A percentile compares a stretch with the other conserved stretches of the same genome.
phyloP scores from a whole-genome alignment of 2,329 filamentous ascomycete genomes.

The Botrytis elliptica region DNA sequence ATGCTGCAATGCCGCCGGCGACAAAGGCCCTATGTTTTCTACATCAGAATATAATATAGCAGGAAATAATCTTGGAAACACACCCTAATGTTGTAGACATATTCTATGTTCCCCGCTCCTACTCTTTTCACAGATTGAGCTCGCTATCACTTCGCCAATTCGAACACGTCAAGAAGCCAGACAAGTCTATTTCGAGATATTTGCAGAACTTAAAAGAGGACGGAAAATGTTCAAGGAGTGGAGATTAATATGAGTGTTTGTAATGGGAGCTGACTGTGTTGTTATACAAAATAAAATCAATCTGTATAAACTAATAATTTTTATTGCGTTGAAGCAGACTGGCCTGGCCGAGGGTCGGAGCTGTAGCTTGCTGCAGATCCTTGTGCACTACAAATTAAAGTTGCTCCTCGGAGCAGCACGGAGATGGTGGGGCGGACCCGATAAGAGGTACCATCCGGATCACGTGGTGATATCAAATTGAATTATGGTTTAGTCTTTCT shows the following conservation, averaged over 20 bases:
- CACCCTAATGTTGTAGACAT: constrained; percentile 58
- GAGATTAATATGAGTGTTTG: background rate
- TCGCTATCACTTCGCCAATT: constrained; percentile 27
- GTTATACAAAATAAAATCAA: constrained; percentile 1
- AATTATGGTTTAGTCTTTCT: background rate
- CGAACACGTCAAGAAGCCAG: constrained; percentile 10
- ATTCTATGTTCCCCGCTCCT: constrained; percentile 28
- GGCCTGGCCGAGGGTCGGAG: constrained; percentile 11
- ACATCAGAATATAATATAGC: background rate
- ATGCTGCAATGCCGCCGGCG: constrained; percentile 93
- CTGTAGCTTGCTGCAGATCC: constrained; percentile 8
- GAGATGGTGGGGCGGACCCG: constrained; percentile 17
- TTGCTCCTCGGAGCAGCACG: background rate
- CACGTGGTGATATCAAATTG: constrained; percentile 18
- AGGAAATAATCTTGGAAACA: constrained; percentile 21
- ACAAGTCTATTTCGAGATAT: background rate
- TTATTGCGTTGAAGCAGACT: constrained; percentile 7
- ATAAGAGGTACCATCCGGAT: background rate
- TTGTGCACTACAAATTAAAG: background rate
- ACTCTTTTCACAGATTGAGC: constrained; percentile 20
- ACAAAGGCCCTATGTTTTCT: constrained; percentile 68
- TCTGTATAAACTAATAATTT: constrained; percentile 12
- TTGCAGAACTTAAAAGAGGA: background rate
- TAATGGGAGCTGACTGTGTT: constrained; percentile 7
- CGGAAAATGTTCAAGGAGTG: background rate